phyloP scores from a whole-genome alignment of 164 flowering plant species.

The Malania oleifera region DNA sequence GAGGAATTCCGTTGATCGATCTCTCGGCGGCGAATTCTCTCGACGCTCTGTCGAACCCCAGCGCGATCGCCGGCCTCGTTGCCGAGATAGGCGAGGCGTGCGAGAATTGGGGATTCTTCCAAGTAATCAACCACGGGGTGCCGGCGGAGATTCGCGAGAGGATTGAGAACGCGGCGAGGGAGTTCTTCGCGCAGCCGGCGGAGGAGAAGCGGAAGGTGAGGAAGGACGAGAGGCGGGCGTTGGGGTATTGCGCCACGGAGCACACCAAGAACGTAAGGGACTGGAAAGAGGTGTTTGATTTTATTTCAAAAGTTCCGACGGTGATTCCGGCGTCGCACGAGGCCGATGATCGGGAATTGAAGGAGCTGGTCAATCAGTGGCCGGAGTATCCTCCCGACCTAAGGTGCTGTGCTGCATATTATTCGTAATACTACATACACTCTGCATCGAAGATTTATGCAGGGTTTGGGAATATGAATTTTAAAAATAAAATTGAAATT shows the following conservation, averaged over 20 bases:
- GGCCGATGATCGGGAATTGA: conserved; percentile 21
- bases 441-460: too few relatives aligned
- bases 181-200: conserved; percentile 35
- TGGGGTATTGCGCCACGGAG: conserved; percentile 59
- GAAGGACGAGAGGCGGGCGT: conserved; percentile 35
- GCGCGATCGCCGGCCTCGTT: conserved; percentile 10
- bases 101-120: conserved; percentile 71
- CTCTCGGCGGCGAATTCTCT: conserved; percentile 25
- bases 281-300: conserved; percentile 78
- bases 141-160: conserved; percentile 22
- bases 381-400: conserved; percentile 42
- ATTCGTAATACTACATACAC: too few relatives aligned
- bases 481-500: too few relatives aligned
- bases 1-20: conserved; percentile 46
- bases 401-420: too few relatives aligned
- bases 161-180: conserved; percentile 25
- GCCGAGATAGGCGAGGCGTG: conserved; percentile 44
- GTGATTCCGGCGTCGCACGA: conserved; percentile 36
- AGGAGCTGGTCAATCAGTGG: conserved; percentile 43
- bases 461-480: too few relatives aligned
- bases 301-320: conserved; percentile 23
- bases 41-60: not conserved
- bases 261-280: conserved; percentile 72
- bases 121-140: conserved; percentile 65
- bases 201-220: conserved; percentile 58